Percentiles rank a stretch among this genome's conserved stretches.
Evolutionary conservation across 2,329 filamentous ascomycete species (phyloP).

Genomic region (Alternaria sp.): DNA sequence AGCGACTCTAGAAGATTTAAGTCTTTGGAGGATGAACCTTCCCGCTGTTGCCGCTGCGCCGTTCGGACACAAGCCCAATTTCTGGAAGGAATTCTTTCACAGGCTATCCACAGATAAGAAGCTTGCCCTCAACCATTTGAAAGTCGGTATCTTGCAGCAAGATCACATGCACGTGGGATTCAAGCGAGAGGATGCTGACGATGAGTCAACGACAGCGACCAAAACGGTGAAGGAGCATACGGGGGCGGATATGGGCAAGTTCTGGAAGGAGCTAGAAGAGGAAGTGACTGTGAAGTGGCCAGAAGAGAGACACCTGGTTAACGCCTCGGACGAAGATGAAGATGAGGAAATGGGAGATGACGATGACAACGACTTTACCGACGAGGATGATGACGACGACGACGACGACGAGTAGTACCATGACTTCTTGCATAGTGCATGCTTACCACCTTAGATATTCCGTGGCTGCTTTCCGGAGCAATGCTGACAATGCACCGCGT

Average conservation of each 20-base stretch:
- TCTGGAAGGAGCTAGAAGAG: conserved; percentile 18
- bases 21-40: conserved; percentile 57
- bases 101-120: conserved; percentile 16
- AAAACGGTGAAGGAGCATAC: conserved; percentile 18
- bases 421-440: not conserved
- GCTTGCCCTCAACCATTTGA: conserved; percentile 24
- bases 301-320: not conserved
- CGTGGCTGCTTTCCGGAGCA: not conserved
- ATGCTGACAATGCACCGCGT: not conserved
- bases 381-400: conserved; percentile 15
- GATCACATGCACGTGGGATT: conserved; percentile 22
- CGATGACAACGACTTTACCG: not conserved
- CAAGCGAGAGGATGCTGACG: conserved; percentile 2
- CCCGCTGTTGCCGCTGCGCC: not conserved
- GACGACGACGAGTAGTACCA: not conserved
- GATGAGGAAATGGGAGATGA: conserved; percentile 28
- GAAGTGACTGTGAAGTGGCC: conserved; percentile 30
- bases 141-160: conserved; percentile 29
- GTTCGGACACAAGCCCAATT: conserved; percentile 21
- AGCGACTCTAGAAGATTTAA: conserved; percentile 55
- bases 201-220: not conserved
- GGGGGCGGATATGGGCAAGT: conserved; percentile 24
- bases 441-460: not conserved
- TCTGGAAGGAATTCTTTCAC: conserved; percentile 32
- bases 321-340: conserved; percentile 1